These are phyloP conservation scores for Corchorus capsularis DNA, from an alignment of 345 rosid species.

Conservation along the genomic window DNA sequence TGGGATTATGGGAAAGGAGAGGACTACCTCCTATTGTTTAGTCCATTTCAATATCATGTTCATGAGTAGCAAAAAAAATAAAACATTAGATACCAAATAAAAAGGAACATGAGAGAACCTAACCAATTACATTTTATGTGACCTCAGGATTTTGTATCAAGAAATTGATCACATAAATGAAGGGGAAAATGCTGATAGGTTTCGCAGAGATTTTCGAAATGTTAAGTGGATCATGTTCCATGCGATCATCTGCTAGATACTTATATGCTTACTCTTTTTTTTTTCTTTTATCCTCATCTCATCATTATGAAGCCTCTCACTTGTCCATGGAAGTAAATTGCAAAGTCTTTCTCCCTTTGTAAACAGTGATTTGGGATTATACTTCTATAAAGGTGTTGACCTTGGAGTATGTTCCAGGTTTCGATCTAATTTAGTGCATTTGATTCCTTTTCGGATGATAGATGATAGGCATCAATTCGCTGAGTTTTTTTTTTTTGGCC, in stretches of 20 bases:
- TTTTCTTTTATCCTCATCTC: not conserved
- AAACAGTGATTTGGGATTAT: slow-evolving; percentile 94
- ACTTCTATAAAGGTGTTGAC: slow-evolving; percentile 91
- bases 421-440: slow-evolving; percentile 27
- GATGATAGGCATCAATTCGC: too few relatives aligned
- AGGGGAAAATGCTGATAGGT: slow-evolving; percentile 90
- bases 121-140: slow-evolving; percentile 23
- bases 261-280: slow-evolving; percentile 16
- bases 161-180: slow-evolving; percentile 97
- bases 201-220: slow-evolving; percentile 90
- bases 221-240: slow-evolving; percentile 94
- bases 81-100: not conserved
- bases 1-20: too few relatives aligned
- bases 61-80: too few relatives aligned
- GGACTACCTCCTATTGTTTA: too few relatives aligned
- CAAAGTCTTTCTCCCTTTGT: slow-evolving; percentile 23
- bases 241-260: slow-evolving; percentile 49
- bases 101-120: not conserved
- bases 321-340: not conserved
- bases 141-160: slow-evolving; percentile 79
- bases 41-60: too few relatives aligned
- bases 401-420: slow-evolving; percentile 97
- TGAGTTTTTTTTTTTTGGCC: too few relatives aligned
- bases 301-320: slow-evolving; percentile 1
- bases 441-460: slow-evolving; percentile 15